These are phyloP conservation scores for Zasmidium angulare DNA, from an alignment of 2,329 filamentous ascomycete genomes.

Conservation along the genomic window DNA sequence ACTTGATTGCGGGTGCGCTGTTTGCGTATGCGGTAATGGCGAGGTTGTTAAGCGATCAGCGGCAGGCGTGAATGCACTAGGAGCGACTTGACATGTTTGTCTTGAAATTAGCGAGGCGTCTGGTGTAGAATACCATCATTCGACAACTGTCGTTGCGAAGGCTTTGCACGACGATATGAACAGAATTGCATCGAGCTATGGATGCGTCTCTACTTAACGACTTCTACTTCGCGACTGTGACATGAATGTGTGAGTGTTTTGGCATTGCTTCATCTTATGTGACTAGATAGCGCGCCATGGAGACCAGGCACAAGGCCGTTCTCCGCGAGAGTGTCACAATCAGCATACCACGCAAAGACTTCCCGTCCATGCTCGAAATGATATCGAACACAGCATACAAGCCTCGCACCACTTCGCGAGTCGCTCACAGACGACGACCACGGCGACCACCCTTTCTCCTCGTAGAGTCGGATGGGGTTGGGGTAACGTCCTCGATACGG, in stretches of 20 bases:
- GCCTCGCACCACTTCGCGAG: slow-evolving; percentile 21
- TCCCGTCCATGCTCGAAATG: slow-evolving; percentile 18
- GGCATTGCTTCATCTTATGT: slow-evolving; percentile 27
- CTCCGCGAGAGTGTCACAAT: slow-evolving; percentile 40
- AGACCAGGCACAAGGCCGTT: slow-evolving; percentile 41
- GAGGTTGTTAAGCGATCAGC: slow-evolving; percentile 62
- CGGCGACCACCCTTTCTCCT: slow-evolving; percentile 99
- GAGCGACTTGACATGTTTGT: neutral
- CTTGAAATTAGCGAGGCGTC: slow-evolving; percentile 1
- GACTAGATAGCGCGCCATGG: slow-evolving; percentile 30
- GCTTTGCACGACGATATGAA: too few relatives aligned
- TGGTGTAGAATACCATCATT: neutral
- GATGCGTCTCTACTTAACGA: too few relatives aligned
- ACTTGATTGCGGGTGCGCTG: slow-evolving; percentile 67
- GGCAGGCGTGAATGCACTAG: neutral
- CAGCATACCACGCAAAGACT: slow-evolving; percentile 25
- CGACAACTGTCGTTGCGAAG: too few relatives aligned
- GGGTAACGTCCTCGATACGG: slow-evolving; percentile 99
- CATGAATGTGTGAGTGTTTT: neutral
- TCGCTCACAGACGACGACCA: slow-evolving; percentile 92
- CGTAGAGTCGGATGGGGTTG: slow-evolving; percentile 98
- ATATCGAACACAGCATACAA: slow-evolving; percentile 14
- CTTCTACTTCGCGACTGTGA: too few relatives aligned
- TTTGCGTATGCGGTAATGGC: slow-evolving; percentile 83
- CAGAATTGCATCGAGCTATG: too few relatives aligned